Base-by-base conservation (phyloP, 768 basidiomycete genomes). In the Trametes maxima region DNA sequence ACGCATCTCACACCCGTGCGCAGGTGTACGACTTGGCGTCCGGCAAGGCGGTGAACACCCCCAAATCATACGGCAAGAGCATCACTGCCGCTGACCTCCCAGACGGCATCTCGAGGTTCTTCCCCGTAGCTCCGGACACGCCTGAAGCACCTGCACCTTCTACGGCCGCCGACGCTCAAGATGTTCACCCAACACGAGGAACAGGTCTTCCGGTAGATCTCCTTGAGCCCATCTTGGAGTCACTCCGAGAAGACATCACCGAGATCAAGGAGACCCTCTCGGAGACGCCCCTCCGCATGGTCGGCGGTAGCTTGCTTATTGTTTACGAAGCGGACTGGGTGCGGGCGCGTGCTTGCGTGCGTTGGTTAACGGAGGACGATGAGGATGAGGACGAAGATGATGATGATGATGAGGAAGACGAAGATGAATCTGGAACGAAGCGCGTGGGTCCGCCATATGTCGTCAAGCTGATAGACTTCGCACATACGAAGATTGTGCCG, bases 401-500 rank as follows among this genome's bases (percentile, higher is more conserved):
- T 22, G 67, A 77, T 14, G 76, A 75, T 36, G 60, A 63, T 64
- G 71, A 39, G 52, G 68, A 69, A 17, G 59, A 58, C 25, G 61
- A 68, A 2, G 73, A 68, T 10, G 70, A 65, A 2, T 66, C 66
- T 4, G 69, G 57, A 2, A 67, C 63, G 10, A 73, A 68, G n/a
- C 73, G 69, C 16, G 68, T 59, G 56, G 80, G 77, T 35, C 79
- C 79, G 17, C 82, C 85, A 35, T 89, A 82, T 63, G 77, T 80
- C 14, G 79, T 97, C 61, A 88, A 88, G 65, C 76, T 97, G 65
- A 98, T 98, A 65, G 96, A 99, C 77, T 98, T 99, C 72, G 95
- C 95, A 7, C 96, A 98, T 73, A 89, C 94, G 2, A 77, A 82
- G 22, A 63, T 90, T 13, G 79, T 74, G 7, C 82, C 85, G 0